Percentiles rank a stretch among this genome's conserved stretches.
Evolutionary conservation across 441 rosid genomes (phyloP).

Genomic region (Pelargonium citronellum): DNA sequence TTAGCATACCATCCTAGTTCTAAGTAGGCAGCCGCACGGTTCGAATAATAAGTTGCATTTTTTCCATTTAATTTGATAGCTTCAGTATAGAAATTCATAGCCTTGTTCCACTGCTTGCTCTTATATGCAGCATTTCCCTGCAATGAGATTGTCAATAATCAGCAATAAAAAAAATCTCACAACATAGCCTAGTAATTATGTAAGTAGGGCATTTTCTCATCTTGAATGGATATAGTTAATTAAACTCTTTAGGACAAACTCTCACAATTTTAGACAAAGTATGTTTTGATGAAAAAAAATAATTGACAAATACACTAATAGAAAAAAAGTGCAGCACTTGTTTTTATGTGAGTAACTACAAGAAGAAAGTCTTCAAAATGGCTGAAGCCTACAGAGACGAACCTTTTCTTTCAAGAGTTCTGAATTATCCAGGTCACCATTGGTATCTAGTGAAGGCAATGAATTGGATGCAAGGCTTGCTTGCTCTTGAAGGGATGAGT

Average conservation of each 20-base stretch:
- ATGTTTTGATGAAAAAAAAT: not conserved
- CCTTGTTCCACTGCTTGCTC: slow-evolving; percentile 77
- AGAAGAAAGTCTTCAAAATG: not conserved
- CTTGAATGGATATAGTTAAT: not conserved
- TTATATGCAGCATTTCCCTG: slow-evolving; percentile 94
- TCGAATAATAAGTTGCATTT: slow-evolving; percentile 69
- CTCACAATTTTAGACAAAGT: not conserved
- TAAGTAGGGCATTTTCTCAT: not conserved
- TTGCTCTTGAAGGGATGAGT: slow-evolving; percentile 75
- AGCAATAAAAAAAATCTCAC: not conserved
- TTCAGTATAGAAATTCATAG: slow-evolving; percentile 66
- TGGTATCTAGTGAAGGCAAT: slow-evolving; percentile 38
- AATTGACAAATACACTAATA: not conserved
- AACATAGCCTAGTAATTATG: not conserved
- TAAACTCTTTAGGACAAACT: not conserved
- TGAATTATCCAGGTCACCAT: slow-evolving; percentile 58
- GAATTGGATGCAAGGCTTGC: slow-evolving; percentile 49
- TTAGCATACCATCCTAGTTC: slow-evolving; percentile 61
- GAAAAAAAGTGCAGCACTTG: not conserved
- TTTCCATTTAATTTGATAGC: slow-evolving; percentile 72
- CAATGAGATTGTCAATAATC: slow-evolving; percentile 20
- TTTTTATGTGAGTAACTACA: not conserved
- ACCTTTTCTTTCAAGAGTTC: slow-evolving; percentile 91
- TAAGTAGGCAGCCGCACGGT: slow-evolving; percentile 84
- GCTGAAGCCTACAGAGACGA: slow-evolving; percentile 17